phyloP scores from a whole-genome alignment of 2,329 filamentous ascomycete genomes.

The Nemania serpens region DNA sequence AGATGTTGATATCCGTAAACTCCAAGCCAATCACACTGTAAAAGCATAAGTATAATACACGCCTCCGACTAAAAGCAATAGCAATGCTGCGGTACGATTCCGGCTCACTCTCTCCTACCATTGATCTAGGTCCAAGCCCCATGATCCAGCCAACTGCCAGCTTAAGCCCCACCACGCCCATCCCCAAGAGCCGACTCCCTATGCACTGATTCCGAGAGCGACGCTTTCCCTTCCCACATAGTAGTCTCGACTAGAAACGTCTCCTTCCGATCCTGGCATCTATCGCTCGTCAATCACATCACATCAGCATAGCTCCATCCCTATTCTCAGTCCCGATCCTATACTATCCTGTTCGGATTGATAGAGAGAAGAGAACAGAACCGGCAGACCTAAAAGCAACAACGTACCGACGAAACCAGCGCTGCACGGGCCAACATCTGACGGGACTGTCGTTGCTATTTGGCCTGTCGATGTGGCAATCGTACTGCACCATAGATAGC shows the following conservation, averaged over 20 bases:
- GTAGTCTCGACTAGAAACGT: conserved; percentile 67
- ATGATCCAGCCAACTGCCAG: background rate
- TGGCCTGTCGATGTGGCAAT: conserved; percentile 59
- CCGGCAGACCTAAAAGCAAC: background rate
- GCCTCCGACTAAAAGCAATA: background rate
- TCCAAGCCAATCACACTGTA: background rate
- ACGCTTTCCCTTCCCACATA: conserved; percentile 57
- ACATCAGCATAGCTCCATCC: background rate
- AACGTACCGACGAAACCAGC: conserved; percentile 64
- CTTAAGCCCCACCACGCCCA: conserved; percentile 19
- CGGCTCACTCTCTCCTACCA: too few relatives aligned
- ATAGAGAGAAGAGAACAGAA: background rate
- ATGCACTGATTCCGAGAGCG: conserved; percentile 7
- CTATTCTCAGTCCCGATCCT: too few relatives aligned
- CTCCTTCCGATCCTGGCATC: conserved; percentile 62
- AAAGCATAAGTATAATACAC: too few relatives aligned
- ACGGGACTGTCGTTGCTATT: conserved; percentile 52
- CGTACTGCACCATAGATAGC: conserved; percentile 63
- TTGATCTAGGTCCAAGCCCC: background rate
- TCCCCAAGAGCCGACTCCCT: conserved; percentile 15
- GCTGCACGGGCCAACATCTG: conserved; percentile 60
- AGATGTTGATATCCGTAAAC: background rate
- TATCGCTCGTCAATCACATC: conserved; percentile 40
- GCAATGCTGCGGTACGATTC: too few relatives aligned
- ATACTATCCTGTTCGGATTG: too few relatives aligned